Conservation (phyloP, 2,329 filamentous ascomycete species). For the Drechslerella dactyloides region DNA sequence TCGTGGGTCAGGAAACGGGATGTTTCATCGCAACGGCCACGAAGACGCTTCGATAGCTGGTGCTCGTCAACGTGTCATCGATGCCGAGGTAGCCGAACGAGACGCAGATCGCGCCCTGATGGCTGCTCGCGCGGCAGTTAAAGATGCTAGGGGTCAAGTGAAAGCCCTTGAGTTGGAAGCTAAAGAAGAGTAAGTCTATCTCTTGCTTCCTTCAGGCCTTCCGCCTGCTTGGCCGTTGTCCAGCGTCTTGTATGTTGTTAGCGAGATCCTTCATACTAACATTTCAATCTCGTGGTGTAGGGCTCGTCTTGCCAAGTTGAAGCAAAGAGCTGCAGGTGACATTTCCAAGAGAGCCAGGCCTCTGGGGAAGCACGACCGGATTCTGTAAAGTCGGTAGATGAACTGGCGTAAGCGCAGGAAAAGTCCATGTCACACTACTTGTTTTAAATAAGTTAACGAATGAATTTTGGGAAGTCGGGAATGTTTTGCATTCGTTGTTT, state of each 20-base stretch:
- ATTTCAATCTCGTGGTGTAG: conserved; percentile 1
- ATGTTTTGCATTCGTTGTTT: no score
- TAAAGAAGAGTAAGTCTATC: conserved; percentile 47
- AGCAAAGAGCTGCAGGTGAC: conserved; percentile 45
- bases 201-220: no score
- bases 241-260: no score
- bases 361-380: conserved; percentile 35
- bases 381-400: conserved; percentile 24
- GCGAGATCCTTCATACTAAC: not conserved
- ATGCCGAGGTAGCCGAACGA: conserved; percentile 43
- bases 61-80: conserved; percentile 40
- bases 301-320: conserved; percentile 39
- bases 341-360: conserved; percentile 40
- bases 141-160: conserved; percentile 43
- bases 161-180: conserved; percentile 37
- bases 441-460: no score
- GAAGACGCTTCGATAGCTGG: conserved; percentile 41
- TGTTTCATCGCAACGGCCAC: conserved; percentile 14
- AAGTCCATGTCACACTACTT: no score
- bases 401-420: no score
- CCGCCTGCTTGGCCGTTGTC: no score
- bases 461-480: no score
- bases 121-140: conserved; percentile 30
- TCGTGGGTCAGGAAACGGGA: conserved; percentile 21
- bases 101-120: conserved; percentile 48